A percentile compares a stretch with the other conserved stretches of the same genome.
Conservation (phyloP, 345 rosid genomes). For the Melaleuca alternifolia region DNA sequence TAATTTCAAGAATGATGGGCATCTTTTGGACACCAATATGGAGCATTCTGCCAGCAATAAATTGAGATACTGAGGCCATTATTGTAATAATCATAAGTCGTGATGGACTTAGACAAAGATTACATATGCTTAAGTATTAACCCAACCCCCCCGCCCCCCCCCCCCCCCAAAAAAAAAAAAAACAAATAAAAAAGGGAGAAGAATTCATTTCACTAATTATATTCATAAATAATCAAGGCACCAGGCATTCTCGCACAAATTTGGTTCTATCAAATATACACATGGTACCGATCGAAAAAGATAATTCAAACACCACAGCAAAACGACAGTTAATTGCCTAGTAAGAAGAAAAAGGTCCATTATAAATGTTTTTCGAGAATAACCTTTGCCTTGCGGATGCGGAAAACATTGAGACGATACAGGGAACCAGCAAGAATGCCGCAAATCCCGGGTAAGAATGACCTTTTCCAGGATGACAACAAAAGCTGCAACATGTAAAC, state of each 20-base stretch:
- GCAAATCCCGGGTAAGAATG: conserved; percentile 70
- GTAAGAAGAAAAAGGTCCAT: neutral
- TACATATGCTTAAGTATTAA: neutral
- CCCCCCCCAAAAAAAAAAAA: neutral
- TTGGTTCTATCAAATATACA: neutral
- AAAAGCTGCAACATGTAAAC: conserved; percentile 57
- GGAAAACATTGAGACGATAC: conserved; percentile 63
- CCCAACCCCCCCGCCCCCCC: rapidly evolving
- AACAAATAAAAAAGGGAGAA: neutral
- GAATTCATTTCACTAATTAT: neutral
- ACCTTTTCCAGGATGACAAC: conserved; percentile 80
- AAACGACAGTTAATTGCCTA: neutral
- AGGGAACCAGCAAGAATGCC: conserved; percentile 89
- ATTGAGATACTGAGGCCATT: neutral
- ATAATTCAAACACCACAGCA: neutral
- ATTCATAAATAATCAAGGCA: neutral
- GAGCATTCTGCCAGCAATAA: neutral
- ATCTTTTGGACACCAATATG: neutral
- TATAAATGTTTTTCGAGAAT: neutral
- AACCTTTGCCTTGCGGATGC: conserved; percentile 87
- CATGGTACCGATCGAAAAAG: neutral
- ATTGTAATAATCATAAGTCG: neutral
- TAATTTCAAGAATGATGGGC: neutral
- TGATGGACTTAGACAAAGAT: neutral
- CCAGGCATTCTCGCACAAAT: neutral